These are phyloP conservation scores for Aspergillus versicolor DNA, from an alignment of 2,329 filamentous ascomycete species.

Conservation along the genomic window DNA sequence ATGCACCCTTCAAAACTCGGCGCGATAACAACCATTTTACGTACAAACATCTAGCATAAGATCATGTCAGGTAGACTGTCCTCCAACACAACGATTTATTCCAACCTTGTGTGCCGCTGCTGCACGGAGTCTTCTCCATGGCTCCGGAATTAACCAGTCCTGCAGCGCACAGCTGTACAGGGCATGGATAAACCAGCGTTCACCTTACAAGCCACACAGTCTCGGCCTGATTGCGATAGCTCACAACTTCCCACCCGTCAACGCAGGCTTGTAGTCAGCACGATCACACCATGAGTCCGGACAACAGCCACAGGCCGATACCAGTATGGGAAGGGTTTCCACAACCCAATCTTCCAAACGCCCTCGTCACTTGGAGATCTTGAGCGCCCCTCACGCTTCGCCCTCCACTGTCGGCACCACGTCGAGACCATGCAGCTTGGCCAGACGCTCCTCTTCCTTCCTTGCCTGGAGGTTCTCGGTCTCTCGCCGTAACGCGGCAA, in stretches of 20 bases:
- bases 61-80: conserved; percentile 24
- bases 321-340: conserved; percentile 23
- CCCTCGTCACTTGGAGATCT: conserved; percentile 20
- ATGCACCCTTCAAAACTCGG: conserved; percentile 16
- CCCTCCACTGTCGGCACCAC: conserved; percentile 24
- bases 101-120: conserved; percentile 24
- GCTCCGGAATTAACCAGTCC: conserved; percentile 10
- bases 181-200: conserved; percentile 17
- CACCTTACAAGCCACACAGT: conserved; percentile 23
- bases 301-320: conserved; percentile 19
- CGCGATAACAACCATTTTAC: conserved; percentile 31
- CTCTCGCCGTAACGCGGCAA: conserved; percentile 78
- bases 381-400: conserved; percentile 26
- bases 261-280: conserved; percentile 24
- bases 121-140: conserved; percentile 21
- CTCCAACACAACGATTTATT: conserved; percentile 27
- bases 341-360: conserved; percentile 30
- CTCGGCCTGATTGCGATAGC: conserved; percentile 21
- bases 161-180: conserved; percentile 9
- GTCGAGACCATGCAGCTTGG: conserved; percentile 31
- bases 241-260: conserved; percentile 14
- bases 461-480: conserved; percentile 72
- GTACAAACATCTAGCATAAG: conserved; percentile 31
- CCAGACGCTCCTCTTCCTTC: conserved; percentile 73
- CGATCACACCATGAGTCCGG: conserved; percentile 24